Evolutionary conservation across 371 early-diverging fungal genomes (phyloP).

Genomic region (Mortierella sp.): DNA sequence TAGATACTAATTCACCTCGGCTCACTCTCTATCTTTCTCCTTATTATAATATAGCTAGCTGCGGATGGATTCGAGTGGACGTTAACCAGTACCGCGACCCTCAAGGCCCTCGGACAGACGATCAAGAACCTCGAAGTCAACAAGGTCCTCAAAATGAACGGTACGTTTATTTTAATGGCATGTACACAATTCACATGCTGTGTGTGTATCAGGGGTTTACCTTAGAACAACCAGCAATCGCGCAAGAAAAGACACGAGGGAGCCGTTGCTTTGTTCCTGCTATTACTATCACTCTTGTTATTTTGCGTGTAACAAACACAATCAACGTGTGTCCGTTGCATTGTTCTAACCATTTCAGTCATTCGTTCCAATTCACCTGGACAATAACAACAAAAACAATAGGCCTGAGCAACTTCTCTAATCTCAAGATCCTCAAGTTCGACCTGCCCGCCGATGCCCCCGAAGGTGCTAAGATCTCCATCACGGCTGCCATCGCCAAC

Average conservation of each 20-base stretch:
- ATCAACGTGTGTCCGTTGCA: neutral
- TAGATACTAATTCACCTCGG: neutral
- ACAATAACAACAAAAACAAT: neutral
- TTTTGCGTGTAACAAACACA: neutral
- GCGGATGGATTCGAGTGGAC: conserved; percentile 64
- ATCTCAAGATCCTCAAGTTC: conserved; percentile 67
- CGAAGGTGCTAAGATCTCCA: conserved; percentile 43
- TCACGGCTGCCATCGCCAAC: conserved; percentile 65
- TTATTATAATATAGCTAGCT: conserved; percentile 16
- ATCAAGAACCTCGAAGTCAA: conserved; percentile 45
- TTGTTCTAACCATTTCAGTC: neutral
- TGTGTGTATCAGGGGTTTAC: neutral
- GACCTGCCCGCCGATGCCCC: conserved; percentile 68
- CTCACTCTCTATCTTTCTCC: neutral
- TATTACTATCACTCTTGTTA: neutral
- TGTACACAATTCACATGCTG: neutral
- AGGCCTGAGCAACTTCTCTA: conserved; percentile 64
- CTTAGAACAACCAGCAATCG: neutral
- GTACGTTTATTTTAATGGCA: conserved; percentile 8
- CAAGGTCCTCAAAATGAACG: conserved; percentile 47
- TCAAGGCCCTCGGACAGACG: conserved; percentile 66
- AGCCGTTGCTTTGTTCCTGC: neutral
- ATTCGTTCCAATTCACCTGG: no score
- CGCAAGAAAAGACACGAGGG: neutral
- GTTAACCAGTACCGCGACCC: conserved; percentile 66